These are phyloP conservation scores for Avena atlantica DNA, from an alignment of 176 grass and related monocot genomes.

Conservation along the genomic window DNA sequence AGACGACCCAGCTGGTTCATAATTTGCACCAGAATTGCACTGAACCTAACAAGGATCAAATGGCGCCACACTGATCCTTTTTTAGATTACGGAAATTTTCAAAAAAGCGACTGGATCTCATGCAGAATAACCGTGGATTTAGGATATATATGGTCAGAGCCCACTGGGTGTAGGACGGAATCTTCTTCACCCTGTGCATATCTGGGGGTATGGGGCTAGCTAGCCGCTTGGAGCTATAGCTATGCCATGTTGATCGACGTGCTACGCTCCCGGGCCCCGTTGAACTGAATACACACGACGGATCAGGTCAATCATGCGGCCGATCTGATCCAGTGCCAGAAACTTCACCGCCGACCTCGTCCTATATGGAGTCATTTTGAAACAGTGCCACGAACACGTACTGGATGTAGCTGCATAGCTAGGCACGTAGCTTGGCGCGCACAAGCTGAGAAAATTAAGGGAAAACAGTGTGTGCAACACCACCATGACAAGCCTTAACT, in stretches of 20 bases:
- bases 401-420: too few species aligned
- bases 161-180: background rate
- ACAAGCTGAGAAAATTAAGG: too few species aligned
- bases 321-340: background rate
- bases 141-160: background rate
- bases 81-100: background rate
- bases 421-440: too few species aligned
- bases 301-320: slow-evolving; percentile 27
- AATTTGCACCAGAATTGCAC: background rate
- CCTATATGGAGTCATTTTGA: background rate
- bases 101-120: too few species aligned
- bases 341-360: slow-evolving; percentile 23
- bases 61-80: background rate
- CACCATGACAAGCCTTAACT: background rate
- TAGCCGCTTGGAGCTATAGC: too few species aligned
- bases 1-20: background rate
- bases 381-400: background rate
- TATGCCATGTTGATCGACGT: slow-evolving; percentile 42
- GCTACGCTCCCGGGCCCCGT: background rate
- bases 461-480: background rate
- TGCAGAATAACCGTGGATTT: too few species aligned
- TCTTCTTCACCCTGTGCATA: background rate
- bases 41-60: background rate
- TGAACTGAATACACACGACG: background rate
- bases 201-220: background rate